Conservation (phyloP, 116 monocot species). For the Dioscorea cayenensis region DNA sequence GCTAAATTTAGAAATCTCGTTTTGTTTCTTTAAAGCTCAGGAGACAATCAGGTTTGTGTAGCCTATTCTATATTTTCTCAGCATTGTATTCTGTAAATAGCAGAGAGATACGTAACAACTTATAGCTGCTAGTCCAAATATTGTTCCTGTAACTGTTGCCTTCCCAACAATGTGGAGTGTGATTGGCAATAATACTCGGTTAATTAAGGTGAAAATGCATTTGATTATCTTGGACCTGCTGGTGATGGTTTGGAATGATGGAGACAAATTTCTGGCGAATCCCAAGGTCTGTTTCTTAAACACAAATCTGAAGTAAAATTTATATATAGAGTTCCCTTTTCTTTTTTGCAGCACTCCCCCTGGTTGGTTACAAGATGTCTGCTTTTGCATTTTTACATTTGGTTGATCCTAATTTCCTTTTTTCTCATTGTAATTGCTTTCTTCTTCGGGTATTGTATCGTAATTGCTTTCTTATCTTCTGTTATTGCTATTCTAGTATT, state of each 20-base stretch:
- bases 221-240: background rate
- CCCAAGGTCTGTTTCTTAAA: background rate
- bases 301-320: background rate
- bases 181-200: background rate
- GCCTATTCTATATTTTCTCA: background rate
- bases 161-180: background rate
- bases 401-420: background rate
- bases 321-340: background rate
- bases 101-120: background rate
- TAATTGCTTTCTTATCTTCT: too few species aligned
- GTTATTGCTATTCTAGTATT: too few species aligned
- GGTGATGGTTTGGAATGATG: background rate
- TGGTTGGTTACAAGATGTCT: background rate
- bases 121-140: background rate
- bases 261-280: background rate
- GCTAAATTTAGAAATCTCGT: background rate
- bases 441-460: background rate
- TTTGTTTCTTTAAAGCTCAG: slow-evolving; percentile 1
- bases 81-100: slow-evolving; percentile 13
- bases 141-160: slow-evolving; percentile 1
- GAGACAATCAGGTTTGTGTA: background rate
- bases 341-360: background rate
- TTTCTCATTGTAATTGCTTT: background rate
- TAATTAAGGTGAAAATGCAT: background rate
- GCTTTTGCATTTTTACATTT: background rate